phyloP scores from a whole-genome alignment of 2,329 filamentous ascomycete genomes.

The Pseudocercospora macadamiae region DNA sequence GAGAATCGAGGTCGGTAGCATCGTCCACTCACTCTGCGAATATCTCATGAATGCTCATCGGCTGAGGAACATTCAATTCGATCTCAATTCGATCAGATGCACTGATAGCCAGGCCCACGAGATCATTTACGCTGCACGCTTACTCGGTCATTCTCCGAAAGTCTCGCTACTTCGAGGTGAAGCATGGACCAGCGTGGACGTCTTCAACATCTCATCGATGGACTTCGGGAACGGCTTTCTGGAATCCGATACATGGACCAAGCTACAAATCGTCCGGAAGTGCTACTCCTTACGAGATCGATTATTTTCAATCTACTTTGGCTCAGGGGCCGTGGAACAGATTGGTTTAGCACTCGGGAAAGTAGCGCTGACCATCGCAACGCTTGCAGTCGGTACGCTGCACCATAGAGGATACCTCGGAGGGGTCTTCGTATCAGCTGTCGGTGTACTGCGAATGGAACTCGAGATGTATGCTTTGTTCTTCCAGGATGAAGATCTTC shows the following conservation, averaged over 20 bases:
- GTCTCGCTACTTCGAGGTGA: not conserved
- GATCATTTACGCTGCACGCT: not conserved
- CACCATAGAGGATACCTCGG: no score
- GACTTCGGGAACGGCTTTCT: not conserved
- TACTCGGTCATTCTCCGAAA: not conserved
- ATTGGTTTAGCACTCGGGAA: no score
- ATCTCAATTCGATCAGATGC: not conserved
- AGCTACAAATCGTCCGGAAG: not conserved
- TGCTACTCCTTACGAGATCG: no score
- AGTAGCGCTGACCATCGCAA: no score
- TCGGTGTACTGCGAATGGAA: no score
- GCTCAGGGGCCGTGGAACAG: no score
- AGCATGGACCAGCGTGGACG: not conserved
- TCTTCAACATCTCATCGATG: not conserved
- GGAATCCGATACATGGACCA: not conserved
- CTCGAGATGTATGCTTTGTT: no score
- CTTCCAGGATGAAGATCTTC: no score
- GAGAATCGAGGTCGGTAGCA: not conserved
- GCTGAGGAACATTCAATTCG: conserved; percentile 3
- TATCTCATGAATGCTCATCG: not conserved
- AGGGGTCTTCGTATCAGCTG: no score
- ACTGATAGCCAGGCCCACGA: not conserved
- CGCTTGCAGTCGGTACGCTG: no score
- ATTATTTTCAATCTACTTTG: no score
- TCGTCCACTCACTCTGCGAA: conserved; percentile 1